A percentile compares a stretch with the other conserved stretches of the same genome.
Conservation (phyloP, 345 rosid genomes). For the Sisymbrium altissimum region DNA sequence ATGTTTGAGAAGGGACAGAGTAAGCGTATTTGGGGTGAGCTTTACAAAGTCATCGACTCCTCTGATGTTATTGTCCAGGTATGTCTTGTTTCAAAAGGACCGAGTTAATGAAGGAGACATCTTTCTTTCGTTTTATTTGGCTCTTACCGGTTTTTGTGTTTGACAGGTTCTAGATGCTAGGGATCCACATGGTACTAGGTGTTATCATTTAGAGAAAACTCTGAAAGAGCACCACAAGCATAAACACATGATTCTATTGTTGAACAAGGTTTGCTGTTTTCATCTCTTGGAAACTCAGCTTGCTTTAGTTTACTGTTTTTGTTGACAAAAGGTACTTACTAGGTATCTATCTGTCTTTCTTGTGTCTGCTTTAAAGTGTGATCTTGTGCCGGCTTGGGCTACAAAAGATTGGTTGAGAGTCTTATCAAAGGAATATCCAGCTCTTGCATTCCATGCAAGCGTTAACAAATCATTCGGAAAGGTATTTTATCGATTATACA, state of each 20-base stretch:
- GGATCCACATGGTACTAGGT: constrained; percentile 93
- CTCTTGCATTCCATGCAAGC: no score
- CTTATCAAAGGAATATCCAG: no score
- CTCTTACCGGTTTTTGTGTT: background rate
- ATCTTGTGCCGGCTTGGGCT: no score
- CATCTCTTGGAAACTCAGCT: background rate
- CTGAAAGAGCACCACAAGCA: constrained; percentile 91
- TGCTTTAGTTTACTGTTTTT: background rate
- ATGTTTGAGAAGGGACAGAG: constrained; percentile 99
- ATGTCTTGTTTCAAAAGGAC: background rate
- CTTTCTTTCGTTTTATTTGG: background rate
- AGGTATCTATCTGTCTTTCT: no score
- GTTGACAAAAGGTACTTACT: background rate
- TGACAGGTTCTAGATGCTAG: constrained; percentile 96
- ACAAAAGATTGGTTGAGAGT: no score
- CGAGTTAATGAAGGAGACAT: background rate
- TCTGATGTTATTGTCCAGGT: constrained; percentile 97
- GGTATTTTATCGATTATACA: no score
- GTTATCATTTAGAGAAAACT: constrained; percentile 80
- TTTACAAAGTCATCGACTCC: constrained; percentile 94
- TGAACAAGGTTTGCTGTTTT: constrained; percentile 68
- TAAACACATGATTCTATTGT: constrained; percentile 81
- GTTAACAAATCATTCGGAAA: no score
- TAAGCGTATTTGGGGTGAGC: constrained; percentile 98
- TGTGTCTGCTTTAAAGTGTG: no score